These are phyloP conservation scores for Irpex sp. DNA, from an alignment of 1,284 basidiomycete species.

Conservation along the genomic window DNA sequence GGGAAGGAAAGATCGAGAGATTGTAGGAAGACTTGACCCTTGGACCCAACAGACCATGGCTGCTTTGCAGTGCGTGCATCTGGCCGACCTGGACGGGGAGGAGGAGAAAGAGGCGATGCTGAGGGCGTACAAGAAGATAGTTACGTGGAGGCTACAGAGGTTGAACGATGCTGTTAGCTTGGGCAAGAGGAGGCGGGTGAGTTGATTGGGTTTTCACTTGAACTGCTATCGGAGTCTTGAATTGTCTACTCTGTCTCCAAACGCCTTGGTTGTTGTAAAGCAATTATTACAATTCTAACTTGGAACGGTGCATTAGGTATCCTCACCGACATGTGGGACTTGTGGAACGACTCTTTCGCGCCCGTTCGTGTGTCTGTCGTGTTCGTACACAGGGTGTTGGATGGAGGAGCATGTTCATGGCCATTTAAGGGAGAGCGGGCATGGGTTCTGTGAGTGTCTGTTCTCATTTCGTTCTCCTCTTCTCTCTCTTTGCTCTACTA, in stretches of 20 bases:
- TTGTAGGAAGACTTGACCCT: too few species aligned
- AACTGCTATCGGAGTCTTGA: background rate
- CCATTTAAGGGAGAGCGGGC: conserved; percentile 56
- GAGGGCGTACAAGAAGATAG: conserved; percentile 34
- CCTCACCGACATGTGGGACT: conserved; percentile 58
- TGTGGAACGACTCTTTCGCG: conserved; percentile 59
- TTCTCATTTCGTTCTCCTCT: background rate
- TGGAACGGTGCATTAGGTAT: conserved; percentile 22
- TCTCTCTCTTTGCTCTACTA: background rate
- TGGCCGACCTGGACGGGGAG: conserved; percentile 18
- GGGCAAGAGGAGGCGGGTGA: conserved; percentile 43
- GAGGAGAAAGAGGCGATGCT: conserved; percentile 24
- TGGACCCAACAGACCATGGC: background rate
- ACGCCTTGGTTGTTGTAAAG: background rate
- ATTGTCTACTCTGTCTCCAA: background rate
- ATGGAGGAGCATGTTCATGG: conserved; percentile 45
- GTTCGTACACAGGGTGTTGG: conserved; percentile 76
- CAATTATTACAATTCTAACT: too few species aligned
- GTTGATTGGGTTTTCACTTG: background rate
- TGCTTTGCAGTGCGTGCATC: conserved; percentile 5
- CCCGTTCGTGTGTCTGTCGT: conserved; percentile 82
- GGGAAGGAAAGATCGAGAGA: background rate
- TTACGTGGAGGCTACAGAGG: conserved; percentile 36
- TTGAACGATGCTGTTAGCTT: conserved; percentile 30
- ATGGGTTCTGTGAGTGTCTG: conserved; percentile 63